Conservation (phyloP, 169 alveolate genomes). For the Eimeria tenella region DNA sequence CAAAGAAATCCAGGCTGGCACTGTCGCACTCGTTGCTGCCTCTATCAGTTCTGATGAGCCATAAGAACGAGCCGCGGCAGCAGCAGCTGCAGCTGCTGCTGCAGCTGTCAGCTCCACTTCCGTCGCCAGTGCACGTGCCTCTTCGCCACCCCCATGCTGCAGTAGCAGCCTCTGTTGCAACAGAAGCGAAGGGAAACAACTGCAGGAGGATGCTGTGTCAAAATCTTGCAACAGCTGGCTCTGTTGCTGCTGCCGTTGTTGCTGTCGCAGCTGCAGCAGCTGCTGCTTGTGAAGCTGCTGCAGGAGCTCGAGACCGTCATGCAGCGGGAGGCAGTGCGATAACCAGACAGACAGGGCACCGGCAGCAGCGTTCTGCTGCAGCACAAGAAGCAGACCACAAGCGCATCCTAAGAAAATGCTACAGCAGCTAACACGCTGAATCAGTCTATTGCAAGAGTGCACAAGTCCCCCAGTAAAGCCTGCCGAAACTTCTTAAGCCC, state of each 20-base stretch:
- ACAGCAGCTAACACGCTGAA: slow-evolving; percentile 8
- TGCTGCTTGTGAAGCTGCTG: slow-evolving; percentile 34
- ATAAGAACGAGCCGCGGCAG: slow-evolving; percentile 32
- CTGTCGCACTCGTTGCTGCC: slow-evolving; percentile 32
- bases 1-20: slow-evolving; percentile 40
- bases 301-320: slow-evolving; percentile 60
- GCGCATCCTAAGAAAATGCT: background rate
- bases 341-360: slow-evolving; percentile 39
- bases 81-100: slow-evolving; percentile 71
- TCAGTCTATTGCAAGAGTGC: background rate
- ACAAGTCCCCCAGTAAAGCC: background rate
- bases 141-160: slow-evolving; percentile 72
- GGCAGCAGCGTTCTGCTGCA: slow-evolving; percentile 46
- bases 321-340: slow-evolving; percentile 45
- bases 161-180: slow-evolving; percentile 67
- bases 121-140: slow-evolving; percentile 51
- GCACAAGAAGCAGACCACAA: background rate
- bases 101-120: slow-evolving; percentile 67
- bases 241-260: background rate
- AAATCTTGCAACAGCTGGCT: background rate
- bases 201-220: background rate
- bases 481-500: background rate
- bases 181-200: slow-evolving; percentile 33
- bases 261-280: slow-evolving; percentile 38
- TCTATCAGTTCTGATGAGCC: slow-evolving; percentile 33